Percentiles rank a stretch among this genome's conserved stretches.
These are phyloP conservation scores for Saccharomyces jurei DNA, from an alignment of 805 yeast genomes.

Conservation along the genomic window DNA sequence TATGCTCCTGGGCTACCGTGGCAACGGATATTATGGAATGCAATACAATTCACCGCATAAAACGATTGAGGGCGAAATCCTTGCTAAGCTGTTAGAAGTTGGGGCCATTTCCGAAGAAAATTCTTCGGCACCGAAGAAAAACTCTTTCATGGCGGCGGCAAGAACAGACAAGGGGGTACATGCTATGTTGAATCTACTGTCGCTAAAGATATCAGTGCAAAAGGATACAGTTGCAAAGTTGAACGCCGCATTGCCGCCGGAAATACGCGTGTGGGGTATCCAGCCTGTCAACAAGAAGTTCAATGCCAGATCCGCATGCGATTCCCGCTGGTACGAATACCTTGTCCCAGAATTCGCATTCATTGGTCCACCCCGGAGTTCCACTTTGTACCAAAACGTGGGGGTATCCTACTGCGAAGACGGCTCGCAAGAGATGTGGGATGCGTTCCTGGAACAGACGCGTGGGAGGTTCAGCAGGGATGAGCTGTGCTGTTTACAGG, in stretches of 20 bases:
- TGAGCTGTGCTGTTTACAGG: conserved; percentile 1
- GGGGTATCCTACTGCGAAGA: conserved; percentile 22
- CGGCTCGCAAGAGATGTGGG: conserved; percentile 3
- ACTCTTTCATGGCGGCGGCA: conserved; percentile 79
- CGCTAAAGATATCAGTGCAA: conserved; percentile 80
- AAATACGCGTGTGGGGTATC: conserved; percentile 80
- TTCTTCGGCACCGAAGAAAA: conserved; percentile 78
- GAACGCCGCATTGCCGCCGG: conserved; percentile 63
- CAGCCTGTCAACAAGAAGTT: conserved; percentile 75
- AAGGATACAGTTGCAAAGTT: conserved; percentile 53
- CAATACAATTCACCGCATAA: conserved; percentile 80
- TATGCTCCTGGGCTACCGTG: conserved; percentile 85
- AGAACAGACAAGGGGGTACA: conserved; percentile 95
- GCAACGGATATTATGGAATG: conserved; percentile 95
- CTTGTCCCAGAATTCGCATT: conserved; percentile 78
- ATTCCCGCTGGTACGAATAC: conserved; percentile 81
- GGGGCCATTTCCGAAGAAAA: conserved; percentile 86
- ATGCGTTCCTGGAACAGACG: conserved; percentile 47
- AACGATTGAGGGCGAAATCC: conserved; percentile 86
- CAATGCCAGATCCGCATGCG: conserved; percentile 83
- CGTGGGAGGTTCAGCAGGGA: conserved; percentile 1
- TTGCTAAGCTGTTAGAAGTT: conserved; percentile 71
- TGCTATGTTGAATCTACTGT: conserved; percentile 90
- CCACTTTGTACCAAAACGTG: conserved; percentile 48
- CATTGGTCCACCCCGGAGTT: conserved; percentile 66